phyloP scores from a whole-genome alignment of 1,284 basidiomycete genomes.

The Ganoderma lucidum region DNA sequence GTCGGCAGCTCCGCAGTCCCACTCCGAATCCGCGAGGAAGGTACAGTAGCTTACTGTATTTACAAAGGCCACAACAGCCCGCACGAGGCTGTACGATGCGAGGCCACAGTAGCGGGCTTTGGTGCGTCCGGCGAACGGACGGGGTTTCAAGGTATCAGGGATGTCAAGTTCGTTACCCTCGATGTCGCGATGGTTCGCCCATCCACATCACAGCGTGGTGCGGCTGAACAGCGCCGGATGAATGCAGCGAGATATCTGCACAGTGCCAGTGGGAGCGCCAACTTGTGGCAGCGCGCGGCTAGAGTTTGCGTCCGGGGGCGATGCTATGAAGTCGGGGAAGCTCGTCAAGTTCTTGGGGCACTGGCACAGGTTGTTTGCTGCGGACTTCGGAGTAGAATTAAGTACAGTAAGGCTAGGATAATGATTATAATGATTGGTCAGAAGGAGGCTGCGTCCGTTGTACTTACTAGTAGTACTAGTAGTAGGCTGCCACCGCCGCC shows the following conservation, averaged over 20 bases:
- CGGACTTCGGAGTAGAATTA: slow-evolving; percentile 13
- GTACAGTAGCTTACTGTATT: not conserved
- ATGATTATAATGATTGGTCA: slow-evolving; percentile 12
- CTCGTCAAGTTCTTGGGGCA: not conserved
- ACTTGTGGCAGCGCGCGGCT: not conserved
- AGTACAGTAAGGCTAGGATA: not conserved
- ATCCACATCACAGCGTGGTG: not conserved
- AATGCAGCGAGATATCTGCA: not conserved
- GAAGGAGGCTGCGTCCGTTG: not conserved
- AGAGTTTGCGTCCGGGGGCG: not conserved
- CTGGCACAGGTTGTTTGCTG: slow-evolving; percentile 16
- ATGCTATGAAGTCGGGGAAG: not conserved
- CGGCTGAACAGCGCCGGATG: not conserved
- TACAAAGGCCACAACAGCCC: not conserved
- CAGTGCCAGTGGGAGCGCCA: not conserved
- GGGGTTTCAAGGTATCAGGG: not conserved
- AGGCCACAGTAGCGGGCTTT: not conserved
- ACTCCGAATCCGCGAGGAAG: not conserved
- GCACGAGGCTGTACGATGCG: slow-evolving; percentile 1
- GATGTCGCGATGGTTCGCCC: not conserved
- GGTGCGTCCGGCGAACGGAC: not conserved
- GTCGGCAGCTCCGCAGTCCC: not conserved
- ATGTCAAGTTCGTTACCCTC: not conserved
- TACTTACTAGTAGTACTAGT: too few relatives aligned
- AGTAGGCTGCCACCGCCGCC: not conserved